Evolutionary conservation across 345 rosid species (phyloP), one percentile per base, ranked within the genome.

Genomic region (Arabidopsis suecica): DNA sequence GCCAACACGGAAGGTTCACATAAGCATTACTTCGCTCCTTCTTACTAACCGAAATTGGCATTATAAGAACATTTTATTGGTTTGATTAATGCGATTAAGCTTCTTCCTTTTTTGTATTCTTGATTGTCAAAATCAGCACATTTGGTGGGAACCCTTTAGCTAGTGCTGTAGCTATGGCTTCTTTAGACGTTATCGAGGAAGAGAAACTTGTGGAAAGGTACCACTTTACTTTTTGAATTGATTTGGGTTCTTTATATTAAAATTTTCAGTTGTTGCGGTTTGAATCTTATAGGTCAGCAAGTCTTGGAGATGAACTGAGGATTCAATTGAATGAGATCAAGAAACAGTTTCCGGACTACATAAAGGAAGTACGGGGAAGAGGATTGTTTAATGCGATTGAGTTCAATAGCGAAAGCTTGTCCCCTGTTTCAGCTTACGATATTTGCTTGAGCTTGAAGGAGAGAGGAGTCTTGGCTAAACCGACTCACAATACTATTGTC

Each of bases 131-230:
- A 63, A 10, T 58, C 85, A 92, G 99, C 85, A 95, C 99, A 69
- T 95, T 95, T 61, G 97, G 97, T 6, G 99, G 97, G 37, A 95
- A 92, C 83, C 92, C 97, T 80, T 82, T 95, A 85, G 97, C 97
- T 62, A 92, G 97, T 88, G 91, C 92, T 40, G 97, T 91, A 65
- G 92, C 97, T 60, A 81, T 94, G 79, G 96, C 97, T 57, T 81
- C 98, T 20, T 82, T 95, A 50, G 91, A 92, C 50, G 97, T 92
- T 33, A 83, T 92, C 56, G 83, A 74, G 64, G 89, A 88, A 61
- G 99, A 91, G 71, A 83, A 82, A 70, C 98, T 93, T 45, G 89
- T 83, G 0, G 91, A 84, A 79, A 88, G 96, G 98, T 90, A 79
- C 42, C 33, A 6, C 1, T 54, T 68, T 30, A 25, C 40, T 20